Evolutionary conservation across 2,329 filamentous ascomycete genomes (phyloP).

Genomic region (Sporothrix sp.): DNA sequence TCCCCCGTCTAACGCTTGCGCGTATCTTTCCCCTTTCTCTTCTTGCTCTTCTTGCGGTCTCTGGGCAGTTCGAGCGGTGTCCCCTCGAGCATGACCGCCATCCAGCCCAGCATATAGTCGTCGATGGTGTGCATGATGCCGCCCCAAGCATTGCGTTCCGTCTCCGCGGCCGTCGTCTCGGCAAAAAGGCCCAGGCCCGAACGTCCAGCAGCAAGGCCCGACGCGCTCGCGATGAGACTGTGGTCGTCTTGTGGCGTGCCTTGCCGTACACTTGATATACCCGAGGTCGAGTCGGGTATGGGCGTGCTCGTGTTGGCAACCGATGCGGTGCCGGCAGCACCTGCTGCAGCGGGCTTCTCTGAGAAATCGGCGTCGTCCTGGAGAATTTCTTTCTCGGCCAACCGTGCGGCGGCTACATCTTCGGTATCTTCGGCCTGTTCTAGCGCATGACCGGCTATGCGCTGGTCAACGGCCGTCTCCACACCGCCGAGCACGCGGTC

Average conservation of each 20-base stretch:
- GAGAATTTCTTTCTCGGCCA: conserved; percentile 80
- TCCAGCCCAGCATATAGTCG: conserved; percentile 63
- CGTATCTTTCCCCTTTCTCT: conserved; percentile 48
- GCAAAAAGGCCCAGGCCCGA: conserved; percentile 31
- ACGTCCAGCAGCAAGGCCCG: conserved; percentile 17
- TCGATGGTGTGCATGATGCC: conserved; percentile 54
- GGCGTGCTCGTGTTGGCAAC: conserved; percentile 38
- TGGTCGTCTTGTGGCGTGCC: conserved; percentile 40
- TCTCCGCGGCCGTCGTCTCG: conserved; percentile 26
- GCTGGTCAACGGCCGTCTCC: conserved; percentile 46
- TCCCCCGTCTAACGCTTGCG: conserved; percentile 33
- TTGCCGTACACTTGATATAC: conserved; percentile 40
- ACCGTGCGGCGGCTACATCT: conserved; percentile 77
- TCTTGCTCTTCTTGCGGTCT: conserved; percentile 55
- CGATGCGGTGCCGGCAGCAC: too few species aligned
- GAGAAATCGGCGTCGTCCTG: conserved; percentile 80
- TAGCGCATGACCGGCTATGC: conserved; percentile 59
- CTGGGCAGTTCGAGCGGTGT: conserved; percentile 53
- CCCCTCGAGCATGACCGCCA: conserved; percentile 51
- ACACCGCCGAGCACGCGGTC: conserved; percentile 69
- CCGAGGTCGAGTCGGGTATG: conserved; percentile 30
- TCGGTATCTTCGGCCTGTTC: conserved; percentile 89
- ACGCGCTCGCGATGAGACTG: conserved; percentile 15
- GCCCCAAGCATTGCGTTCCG: conserved; percentile 50
- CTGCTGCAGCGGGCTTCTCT: conserved; percentile 42